phyloP scores from a whole-genome alignment of 2,329 filamentous ascomycete species.

The Stachybotrys chlorohalonatus region DNA sequence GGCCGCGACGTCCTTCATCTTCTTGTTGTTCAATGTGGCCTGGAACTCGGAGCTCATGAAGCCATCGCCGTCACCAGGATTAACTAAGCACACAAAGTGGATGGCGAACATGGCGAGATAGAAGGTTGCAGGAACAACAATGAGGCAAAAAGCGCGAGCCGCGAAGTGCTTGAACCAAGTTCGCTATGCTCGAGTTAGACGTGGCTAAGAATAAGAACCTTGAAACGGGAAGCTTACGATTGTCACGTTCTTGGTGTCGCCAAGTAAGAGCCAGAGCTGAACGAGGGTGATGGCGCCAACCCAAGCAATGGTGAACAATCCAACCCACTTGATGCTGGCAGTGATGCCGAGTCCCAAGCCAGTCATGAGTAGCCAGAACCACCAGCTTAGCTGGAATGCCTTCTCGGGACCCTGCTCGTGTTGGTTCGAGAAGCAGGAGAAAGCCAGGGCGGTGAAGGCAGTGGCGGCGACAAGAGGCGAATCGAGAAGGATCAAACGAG shows the following conservation, averaged over 20 bases:
- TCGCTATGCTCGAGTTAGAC: conserved; percentile 35
- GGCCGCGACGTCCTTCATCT: conserved; percentile 88
- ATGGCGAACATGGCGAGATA: conserved; percentile 97
- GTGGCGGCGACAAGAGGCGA: conserved; percentile 91
- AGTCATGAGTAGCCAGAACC: conserved; percentile 91
- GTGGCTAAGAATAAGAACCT: background rate
- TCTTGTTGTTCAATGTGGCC: conserved; percentile 91
- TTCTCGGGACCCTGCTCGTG: conserved; percentile 85
- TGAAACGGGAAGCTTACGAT: conserved; percentile 38
- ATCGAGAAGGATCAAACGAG: conserved; percentile 89
- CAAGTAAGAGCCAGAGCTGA: conserved; percentile 91
- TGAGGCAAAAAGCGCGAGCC: conserved; percentile 82
- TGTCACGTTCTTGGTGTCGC: conserved; percentile 78
- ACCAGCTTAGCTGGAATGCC: conserved; percentile 87
- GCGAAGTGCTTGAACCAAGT: conserved; percentile 91
- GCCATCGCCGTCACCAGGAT: conserved; percentile 93
- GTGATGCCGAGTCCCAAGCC: conserved; percentile 85
- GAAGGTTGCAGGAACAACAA: conserved; percentile 79
- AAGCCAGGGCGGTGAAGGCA: conserved; percentile 81
- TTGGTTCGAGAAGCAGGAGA: conserved; percentile 91
- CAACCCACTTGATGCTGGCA: conserved; percentile 97
- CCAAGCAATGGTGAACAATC: conserved; percentile 97
- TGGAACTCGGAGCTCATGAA: conserved; percentile 99
- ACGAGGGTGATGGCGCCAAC: conserved; percentile 83
- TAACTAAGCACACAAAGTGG: conserved; percentile 86